These are phyloP conservation scores for Euphorbia tirucalli DNA, from an alignment of 345 rosid species.

Conservation along the genomic window DNA sequence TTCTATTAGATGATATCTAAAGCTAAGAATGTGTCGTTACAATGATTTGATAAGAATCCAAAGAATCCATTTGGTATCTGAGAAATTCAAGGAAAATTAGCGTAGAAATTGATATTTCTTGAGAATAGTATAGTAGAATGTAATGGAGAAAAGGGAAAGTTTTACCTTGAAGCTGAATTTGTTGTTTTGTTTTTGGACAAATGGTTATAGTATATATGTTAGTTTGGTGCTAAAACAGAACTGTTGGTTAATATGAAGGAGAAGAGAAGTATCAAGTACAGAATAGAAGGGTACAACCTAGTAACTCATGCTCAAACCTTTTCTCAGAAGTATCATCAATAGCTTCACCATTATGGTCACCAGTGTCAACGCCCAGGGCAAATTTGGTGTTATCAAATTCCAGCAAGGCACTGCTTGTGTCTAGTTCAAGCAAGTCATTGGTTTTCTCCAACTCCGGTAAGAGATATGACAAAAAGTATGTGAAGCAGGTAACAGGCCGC, in stretches of 20 bases:
- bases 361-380: conserved; percentile 40
- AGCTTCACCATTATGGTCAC: conserved; percentile 32
- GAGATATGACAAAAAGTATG: conserved; percentile 80
- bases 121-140: no score
- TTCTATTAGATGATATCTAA: neutral
- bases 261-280: conserved; percentile 35
- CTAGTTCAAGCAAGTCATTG: conserved; percentile 56
- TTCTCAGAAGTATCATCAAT: conserved; percentile 16
- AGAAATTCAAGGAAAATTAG: no score
- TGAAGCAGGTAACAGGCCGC: conserved; percentile 93
- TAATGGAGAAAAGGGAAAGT: no score
- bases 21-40: neutral
- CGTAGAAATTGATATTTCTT: no score
- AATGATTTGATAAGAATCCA: neutral
- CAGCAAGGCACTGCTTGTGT: conserved; percentile 40
- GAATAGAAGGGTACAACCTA: conserved; percentile 25
- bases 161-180: no score
- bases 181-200: no score
- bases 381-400: conserved; percentile 42
- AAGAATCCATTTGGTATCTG: no score
- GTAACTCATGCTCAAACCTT: conserved; percentile 17
- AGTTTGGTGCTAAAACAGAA: no score
- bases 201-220: no score
- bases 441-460: conserved; percentile 64
- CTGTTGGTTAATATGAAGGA: conserved; percentile 25